phyloP scores from a whole-genome alignment of 2,329 filamentous ascomycete genomes.

The Coniochaeta sp. region DNA sequence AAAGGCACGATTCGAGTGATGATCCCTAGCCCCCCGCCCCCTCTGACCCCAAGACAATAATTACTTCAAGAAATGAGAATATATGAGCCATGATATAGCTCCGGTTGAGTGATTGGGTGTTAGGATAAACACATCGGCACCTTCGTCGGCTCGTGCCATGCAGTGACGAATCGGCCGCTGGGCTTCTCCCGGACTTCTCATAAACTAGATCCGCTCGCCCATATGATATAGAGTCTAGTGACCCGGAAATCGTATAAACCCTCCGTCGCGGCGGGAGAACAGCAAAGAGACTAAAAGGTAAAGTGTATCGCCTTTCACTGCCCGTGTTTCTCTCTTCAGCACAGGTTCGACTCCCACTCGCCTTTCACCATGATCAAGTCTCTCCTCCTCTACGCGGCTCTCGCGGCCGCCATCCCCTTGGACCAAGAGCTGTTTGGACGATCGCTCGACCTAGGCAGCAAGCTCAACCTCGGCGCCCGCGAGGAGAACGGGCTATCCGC shows the following conservation, averaged over 20 bases:
- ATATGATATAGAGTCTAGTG: not conserved
- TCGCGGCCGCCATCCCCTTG: slow-evolving; percentile 8
- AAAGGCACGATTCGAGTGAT: too few species aligned
- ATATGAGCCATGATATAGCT: not conserved
- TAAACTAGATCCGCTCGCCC: not conserved
- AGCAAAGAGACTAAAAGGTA: not conserved
- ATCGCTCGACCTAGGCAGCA: slow-evolving; percentile 7
- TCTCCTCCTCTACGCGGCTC: slow-evolving; percentile 12
- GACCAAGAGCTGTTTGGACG: slow-evolving; percentile 10
- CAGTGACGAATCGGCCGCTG: not conserved
- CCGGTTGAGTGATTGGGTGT: not conserved
- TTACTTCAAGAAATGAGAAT: not conserved
- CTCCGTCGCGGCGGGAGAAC: not conserved
- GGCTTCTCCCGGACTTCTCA: not conserved
- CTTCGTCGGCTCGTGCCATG: not conserved
- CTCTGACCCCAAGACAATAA: not conserved
- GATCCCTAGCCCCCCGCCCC: too few species aligned
- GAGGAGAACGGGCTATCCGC: slow-evolving; percentile 1
- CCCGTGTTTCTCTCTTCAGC: not conserved
- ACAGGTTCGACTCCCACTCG: not conserved
- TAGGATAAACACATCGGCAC: not conserved
- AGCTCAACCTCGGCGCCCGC: not conserved
- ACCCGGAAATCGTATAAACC: not conserved
- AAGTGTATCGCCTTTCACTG: not conserved
- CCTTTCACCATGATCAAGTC: not conserved